Evolutionary conservation across 2,329 filamentous ascomycete species (phyloP).

Genomic region (Coniochaeta sp.): DNA sequence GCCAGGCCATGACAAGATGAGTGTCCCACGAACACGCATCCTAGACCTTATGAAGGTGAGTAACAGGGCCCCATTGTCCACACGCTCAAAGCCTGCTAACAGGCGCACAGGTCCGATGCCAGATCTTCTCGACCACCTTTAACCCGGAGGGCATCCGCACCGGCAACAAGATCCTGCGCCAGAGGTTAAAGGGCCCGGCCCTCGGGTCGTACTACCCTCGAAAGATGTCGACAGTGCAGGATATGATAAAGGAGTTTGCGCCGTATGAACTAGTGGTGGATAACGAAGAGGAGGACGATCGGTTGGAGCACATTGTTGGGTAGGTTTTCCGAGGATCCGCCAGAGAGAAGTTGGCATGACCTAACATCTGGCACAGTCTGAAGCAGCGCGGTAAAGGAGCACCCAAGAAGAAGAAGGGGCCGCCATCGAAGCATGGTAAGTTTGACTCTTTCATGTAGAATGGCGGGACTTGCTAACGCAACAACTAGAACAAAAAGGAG

Average conservation of each 20-base stretch:
- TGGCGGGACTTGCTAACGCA: background rate
- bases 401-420: conserved; percentile 80
- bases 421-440: conserved; percentile 24
- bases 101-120: conserved; percentile 66
- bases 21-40: conserved; percentile 53
- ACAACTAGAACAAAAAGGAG: conserved; percentile 25
- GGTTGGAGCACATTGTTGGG: conserved; percentile 67
- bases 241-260: conserved; percentile 63
- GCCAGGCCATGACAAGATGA: conserved; percentile 33
- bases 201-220: conserved; percentile 85
- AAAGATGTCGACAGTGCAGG: conserved; percentile 61
- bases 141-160: conserved; percentile 77
- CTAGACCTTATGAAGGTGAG: conserved; percentile 73
- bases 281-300: conserved; percentile 71
- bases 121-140: conserved; percentile 83
- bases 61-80: background rate
- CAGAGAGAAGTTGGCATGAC: background rate
- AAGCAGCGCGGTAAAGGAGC: conserved; percentile 78
- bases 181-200: conserved; percentile 76
- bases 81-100: conserved; percentile 14
- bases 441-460: background rate
- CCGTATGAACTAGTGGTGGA: conserved; percentile 55
- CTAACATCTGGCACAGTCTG: conserved; percentile 37
- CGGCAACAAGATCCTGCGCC: conserved; percentile 87
- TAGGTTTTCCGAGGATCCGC: conserved; percentile 23